Evolutionary conservation across 306 rosid species (phyloP).

Genomic region (Inga laurina): DNA sequence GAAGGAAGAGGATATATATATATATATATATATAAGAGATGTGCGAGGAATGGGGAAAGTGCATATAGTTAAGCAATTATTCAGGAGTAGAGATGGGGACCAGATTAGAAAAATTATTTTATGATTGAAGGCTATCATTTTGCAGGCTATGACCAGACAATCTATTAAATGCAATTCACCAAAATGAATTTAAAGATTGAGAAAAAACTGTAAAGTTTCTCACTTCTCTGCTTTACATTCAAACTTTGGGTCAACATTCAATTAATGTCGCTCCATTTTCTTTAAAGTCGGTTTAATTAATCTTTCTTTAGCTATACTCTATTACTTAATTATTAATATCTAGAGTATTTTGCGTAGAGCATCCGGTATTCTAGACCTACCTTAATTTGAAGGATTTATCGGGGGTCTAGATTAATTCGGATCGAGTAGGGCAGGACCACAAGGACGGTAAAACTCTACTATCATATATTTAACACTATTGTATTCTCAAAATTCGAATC

Average conservation of each 20-base stretch:
- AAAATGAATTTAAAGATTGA: not conserved
- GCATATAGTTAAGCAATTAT: not conserved
- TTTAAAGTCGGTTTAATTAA: not conserved
- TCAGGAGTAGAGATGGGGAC: not conserved
- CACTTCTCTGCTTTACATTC: not conserved
- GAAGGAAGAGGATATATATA: not conserved
- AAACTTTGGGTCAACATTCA: slow-evolving; percentile 25
- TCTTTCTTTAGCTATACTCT: not conserved
- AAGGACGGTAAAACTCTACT: too few relatives aligned
- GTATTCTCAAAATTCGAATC: too few relatives aligned
- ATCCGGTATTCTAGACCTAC: too few relatives aligned
- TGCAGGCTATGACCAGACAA: not conserved
- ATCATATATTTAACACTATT: too few relatives aligned
- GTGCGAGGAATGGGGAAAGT: not conserved
- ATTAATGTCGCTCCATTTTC: not conserved
- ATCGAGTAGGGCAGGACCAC: rapidly evolving
- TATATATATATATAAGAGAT: not conserved
- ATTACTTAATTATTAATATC: not conserved
- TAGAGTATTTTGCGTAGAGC: too few relatives aligned
- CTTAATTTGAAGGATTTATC: too few relatives aligned
- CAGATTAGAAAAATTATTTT: not conserved
- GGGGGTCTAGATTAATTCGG: too few relatives aligned
- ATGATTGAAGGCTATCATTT: not conserved
- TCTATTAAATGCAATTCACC: not conserved
- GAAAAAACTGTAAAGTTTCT: not conserved